Percentiles rank a stretch among this genome's conserved stretches.
phyloP scores from a whole-genome alignment of 1,284 basidiomycete genomes.

The Ganoderma sinense region DNA sequence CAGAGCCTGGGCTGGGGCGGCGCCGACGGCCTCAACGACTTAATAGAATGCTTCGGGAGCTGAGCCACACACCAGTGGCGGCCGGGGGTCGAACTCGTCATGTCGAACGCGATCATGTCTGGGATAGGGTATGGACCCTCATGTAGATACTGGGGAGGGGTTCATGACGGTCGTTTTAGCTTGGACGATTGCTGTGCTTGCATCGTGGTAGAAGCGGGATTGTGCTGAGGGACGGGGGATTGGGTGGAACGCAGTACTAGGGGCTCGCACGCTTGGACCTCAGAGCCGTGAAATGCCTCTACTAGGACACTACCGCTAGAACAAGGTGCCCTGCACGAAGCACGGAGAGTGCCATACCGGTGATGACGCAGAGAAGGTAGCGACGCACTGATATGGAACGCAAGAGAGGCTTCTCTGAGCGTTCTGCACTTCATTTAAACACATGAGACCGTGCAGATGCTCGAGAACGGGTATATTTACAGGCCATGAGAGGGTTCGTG shows the following conservation, averaged over 20 bases:
- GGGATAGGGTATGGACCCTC: no score
- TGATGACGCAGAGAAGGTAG: conserved; percentile 1
- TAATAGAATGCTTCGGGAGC: no score
- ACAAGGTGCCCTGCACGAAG: not conserved
- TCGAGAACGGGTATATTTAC: not conserved
- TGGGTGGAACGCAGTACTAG: not conserved
- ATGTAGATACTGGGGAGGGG: no score
- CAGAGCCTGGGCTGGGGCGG: no score
- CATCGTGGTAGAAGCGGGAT: not conserved
- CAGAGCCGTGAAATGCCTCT: not conserved
- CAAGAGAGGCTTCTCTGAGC: not conserved
- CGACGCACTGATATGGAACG: conserved; percentile 1
- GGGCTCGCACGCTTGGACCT: not conserved
- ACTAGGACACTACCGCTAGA: not conserved
- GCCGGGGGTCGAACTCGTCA: no score
- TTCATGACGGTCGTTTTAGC: not conserved
- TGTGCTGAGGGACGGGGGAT: not conserved
- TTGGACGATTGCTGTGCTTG: not conserved
- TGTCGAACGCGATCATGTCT: no score
- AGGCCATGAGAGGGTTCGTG: not conserved
- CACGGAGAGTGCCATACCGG: conserved; percentile 2
- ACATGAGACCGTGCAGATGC: no score
- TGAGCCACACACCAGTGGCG: no score
- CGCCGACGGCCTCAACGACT: no score
- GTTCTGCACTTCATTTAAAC: not conserved